Base-by-base conservation (phyloP, 1,284 basidiomycete species). In the Melampsora americana region DNA sequence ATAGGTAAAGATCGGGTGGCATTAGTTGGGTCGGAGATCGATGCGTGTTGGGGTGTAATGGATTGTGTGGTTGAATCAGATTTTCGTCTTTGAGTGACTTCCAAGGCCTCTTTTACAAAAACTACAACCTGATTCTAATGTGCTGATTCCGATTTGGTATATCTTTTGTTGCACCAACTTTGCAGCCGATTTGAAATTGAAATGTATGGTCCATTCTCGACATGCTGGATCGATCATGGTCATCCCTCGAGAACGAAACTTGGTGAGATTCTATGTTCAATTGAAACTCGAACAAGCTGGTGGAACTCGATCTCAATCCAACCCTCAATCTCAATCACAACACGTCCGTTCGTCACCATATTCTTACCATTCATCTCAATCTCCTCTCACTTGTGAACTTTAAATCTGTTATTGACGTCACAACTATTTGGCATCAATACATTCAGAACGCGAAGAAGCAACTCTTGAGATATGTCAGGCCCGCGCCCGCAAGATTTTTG, bases 401-500 rank as follows among this genome's bases (percentile, higher is more conserved):
- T 18, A n/a, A 14, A 20, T 6, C 53, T 20, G 11, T n/a, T 56
- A 1, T 28, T 28, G 7, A 23, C 26, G 53, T 56, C 18, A 23
- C 1, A 7, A 28, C 26, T 23, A 28, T 20, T 3, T 28, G n/a
- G 53, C 53, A 23, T 56, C 53, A 16, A 23, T n/a, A 56, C 53
- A 28, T 56, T 65, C 64, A 62, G 79, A 79, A 32, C 78, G 80
- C 16, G 79, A 80, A 75, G 81, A 82, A 77, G 82, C 83, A 20
- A 83, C 82, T 5, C 79, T 80, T 30, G 81, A 82, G 44, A 81
- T 83, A 71, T 83, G 83, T 78, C 82, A 83, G 80, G 77, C 79
- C 61, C 81, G 81, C 53, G 84, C 84, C 32, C 79, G 81, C 75
- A 82, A 84, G 78, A 84, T 84, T 65, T 84, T 83, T n/a, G 75